Conservation (phyloP, 192 early-diverging fungal species). For the Gonapodya prolifera region DNA sequence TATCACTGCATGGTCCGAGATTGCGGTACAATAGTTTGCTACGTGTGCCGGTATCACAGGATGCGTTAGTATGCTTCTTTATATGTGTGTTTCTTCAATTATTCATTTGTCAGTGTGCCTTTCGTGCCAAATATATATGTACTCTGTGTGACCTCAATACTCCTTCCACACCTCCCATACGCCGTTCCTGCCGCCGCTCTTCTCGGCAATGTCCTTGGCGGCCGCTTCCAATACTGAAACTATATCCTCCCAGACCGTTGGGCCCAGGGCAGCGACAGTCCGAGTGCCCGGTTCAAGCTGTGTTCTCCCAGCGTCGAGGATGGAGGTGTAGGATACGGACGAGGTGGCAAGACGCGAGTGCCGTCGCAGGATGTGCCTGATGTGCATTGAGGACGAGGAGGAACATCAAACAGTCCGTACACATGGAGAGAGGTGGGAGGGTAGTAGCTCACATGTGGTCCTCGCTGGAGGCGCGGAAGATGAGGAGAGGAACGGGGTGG, state of each 20-base stretch:
- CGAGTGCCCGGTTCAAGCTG: background rate
- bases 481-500: background rate
- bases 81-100: too few relatives aligned
- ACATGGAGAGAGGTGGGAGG: background rate
- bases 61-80: too few relatives aligned
- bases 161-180: background rate
- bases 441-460: background rate
- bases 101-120: too few relatives aligned
- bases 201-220: background rate
- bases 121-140: too few relatives aligned
- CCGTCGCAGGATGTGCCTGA: background rate
- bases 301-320: background rate
- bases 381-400: background rate
- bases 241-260: background rate
- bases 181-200: background rate
- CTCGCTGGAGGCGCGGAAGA: background rate
- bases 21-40: too few relatives aligned
- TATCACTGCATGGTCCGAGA: background rate
- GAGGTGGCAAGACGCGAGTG: background rate
- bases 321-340: background rate
- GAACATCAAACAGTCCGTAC: background rate
- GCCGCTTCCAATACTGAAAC: background rate
- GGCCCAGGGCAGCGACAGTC: background rate
- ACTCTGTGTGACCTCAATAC: background rate
- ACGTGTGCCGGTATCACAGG: too few relatives aligned